Base-by-base conservation (phyloP, 305 asterid species). In the Fraxinus xanthoxyloides region DNA sequence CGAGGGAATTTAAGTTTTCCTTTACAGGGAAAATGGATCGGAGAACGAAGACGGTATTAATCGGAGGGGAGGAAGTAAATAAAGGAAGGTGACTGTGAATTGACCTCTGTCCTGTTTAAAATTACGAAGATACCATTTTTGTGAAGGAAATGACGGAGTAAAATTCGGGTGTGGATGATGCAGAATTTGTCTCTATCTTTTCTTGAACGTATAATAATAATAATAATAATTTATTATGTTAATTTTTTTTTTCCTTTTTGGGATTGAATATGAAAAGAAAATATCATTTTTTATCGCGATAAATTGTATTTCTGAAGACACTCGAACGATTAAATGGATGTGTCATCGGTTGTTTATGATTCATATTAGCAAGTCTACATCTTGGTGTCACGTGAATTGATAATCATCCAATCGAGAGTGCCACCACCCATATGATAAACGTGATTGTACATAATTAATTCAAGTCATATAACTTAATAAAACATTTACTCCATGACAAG, bases 51-150 rank as follows among this genome's bases (percentile, higher is more conserved):
- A 15, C 21, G 6, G 6, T 6, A 15, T 34, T 40, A 17, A 48
- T 3, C 79, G 70, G 30, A 56, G 28, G 24, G 31, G 5, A 19
- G 30, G 72, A 24, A 24, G 34, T 5, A 59, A 23, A 70, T 31
- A 85, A 75, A 43, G 83, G 75, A 61, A 13, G 85, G 40, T 70
- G 65, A 30, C 43, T 70, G 36, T 23, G 43, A 75, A 76, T 51
- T 69, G 84, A 77, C 38, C 82, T 59, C 77, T 8, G 17, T 6
- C 30, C 6, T 65, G 23, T 7, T 12, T 10, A 3, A 3, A 82
- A 67, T 82, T 82, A 82, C 88, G 65, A 40, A 30, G 13, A 76
- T 79, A 81, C 85, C 85, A 85, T 34, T 3, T 40, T n/a, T 79
- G 82, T 61, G 17, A 61, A 23, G 31, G 26, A 21, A 61, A 54